Evolutionary conservation across 75 land plant species (phyloP).

Genomic region (Picea glauca): DNA sequence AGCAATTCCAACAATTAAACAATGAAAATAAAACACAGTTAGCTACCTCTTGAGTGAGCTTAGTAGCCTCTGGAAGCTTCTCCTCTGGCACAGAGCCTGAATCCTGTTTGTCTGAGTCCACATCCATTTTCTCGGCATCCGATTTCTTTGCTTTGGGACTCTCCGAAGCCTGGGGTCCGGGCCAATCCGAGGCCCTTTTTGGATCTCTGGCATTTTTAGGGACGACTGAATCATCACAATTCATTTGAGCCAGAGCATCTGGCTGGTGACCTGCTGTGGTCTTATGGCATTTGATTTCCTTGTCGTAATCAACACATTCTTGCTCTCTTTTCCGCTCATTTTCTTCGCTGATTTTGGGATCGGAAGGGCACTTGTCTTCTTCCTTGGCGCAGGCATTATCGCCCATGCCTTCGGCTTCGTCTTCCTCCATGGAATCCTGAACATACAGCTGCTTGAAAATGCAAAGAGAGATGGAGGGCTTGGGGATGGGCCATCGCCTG

Average conservation of each 20-base stretch:
- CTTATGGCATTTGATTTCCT: not conserved
- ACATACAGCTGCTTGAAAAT: too few species aligned
- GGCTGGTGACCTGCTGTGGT: not conserved
- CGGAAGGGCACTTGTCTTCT: not conserved
- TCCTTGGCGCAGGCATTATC: constrained; percentile 10
- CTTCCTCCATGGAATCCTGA: not conserved
- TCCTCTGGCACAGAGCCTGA: too few species aligned
- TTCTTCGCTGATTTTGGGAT: too few species aligned
- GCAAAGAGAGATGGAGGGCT: too few species aligned
- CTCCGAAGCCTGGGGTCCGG: not conserved
- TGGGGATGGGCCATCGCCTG: too few species aligned
- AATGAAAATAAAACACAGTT: too few species aligned
- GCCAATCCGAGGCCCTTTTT: not conserved
- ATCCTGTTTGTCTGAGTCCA: not conserved
- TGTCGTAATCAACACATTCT: not conserved
- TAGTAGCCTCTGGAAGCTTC: too few species aligned
- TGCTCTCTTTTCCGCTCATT: not conserved
- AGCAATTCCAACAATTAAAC: too few species aligned
- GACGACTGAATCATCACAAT: not conserved
- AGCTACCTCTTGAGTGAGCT: too few species aligned
- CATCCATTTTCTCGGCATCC: not conserved
- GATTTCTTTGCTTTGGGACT: constrained; percentile 6
- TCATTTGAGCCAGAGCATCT: not conserved
- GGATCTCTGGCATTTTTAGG: not conserved
- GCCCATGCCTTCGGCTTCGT: not conserved